A percentile compares a stretch with the other conserved stretches of the same genome.
These are phyloP conservation scores for Melaleuca quinquenervia DNA, from an alignment of 345 rosid species.

Conservation along the genomic window DNA sequence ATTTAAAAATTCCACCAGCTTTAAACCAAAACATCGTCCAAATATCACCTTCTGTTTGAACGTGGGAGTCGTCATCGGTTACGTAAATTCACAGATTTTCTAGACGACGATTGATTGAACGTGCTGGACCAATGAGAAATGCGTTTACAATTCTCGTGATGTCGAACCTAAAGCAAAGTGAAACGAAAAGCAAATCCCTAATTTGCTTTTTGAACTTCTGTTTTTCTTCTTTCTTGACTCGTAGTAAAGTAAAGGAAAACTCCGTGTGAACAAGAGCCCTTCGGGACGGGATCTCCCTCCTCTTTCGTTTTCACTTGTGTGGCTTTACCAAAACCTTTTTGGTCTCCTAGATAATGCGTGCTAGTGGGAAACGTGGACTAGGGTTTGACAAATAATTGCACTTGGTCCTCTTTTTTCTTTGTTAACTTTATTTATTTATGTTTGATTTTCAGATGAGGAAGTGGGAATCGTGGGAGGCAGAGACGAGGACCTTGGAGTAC, in stretches of 20 bases:
- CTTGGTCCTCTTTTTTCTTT: background rate
- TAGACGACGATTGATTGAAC: background rate
- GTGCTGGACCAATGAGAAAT: background rate
- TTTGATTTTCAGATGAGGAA: conserved; percentile 29
- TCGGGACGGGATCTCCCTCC: background rate
- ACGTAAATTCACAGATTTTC: background rate
- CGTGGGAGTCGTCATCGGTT: background rate
- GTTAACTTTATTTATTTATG: background rate
- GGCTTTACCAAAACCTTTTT: background rate
- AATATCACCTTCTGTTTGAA: background rate
- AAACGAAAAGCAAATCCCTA: background rate
- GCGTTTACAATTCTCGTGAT: background rate
- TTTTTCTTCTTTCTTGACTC: background rate
- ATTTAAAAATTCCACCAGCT: background rate
- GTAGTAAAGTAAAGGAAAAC: background rate
- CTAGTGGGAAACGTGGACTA: background rate
- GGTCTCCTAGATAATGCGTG: background rate
- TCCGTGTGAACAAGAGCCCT: background rate
- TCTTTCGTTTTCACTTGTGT: background rate
- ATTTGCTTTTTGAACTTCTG: background rate
- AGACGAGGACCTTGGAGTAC: conserved; percentile 44
- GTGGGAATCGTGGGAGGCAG: conserved; percentile 61
- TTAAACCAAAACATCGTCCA: background rate
- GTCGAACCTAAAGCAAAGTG: background rate
- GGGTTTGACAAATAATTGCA: background rate